These are phyloP conservation scores for Fusarium odoratissimum DNA, from an alignment of 2,329 filamentous ascomycete genomes.

Conservation along the genomic window DNA sequence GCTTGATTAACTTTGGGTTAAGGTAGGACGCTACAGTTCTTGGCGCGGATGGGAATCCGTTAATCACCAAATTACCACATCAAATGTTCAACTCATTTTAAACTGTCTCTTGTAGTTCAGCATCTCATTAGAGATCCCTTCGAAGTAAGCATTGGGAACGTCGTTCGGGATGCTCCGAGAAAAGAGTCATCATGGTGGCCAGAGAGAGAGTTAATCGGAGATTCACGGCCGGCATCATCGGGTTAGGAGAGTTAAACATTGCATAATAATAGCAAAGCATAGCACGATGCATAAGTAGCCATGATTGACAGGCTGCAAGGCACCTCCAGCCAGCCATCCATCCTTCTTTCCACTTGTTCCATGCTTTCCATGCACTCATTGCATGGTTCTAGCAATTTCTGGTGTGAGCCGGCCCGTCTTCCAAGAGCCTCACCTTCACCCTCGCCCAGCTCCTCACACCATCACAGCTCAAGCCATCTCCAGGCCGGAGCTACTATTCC, in stretches of 20 bases:
- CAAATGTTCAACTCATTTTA: background rate
- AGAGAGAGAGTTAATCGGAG: slow-evolving; percentile 3
- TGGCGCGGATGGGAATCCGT: slow-evolving; percentile 3
- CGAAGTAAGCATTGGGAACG: background rate
- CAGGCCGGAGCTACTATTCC: slow-evolving; percentile 32
- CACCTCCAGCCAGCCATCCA: slow-evolving; percentile 10
- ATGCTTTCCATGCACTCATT: slow-evolving; percentile 25
- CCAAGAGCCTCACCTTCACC: slow-evolving; percentile 19
- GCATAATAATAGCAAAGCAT: background rate
- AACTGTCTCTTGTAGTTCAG: background rate
- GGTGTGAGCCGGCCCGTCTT: slow-evolving; percentile 42
- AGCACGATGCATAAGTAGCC: background rate
- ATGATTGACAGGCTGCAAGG: slow-evolving; percentile 30
- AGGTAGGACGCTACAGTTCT: slow-evolving; percentile 25
- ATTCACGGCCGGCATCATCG: slow-evolving; percentile 11
- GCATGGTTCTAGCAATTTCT: slow-evolving; percentile 38
- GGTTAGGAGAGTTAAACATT: slow-evolving; percentile 14
- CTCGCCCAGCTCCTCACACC: slow-evolving; percentile 31
- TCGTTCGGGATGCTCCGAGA: slow-evolving; percentile 7
- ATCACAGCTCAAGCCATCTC: slow-evolving; percentile 12
- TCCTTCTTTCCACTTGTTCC: slow-evolving; percentile 7
- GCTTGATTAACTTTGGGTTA: slow-evolving; percentile 32
- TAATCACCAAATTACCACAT: slow-evolving; percentile 1
- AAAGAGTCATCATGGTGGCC: slow-evolving; percentile 7
- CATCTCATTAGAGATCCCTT: background rate